Conservation (phyloP, 78 protist genomes). For the Dictyostelium brefeldianum region DNA sequence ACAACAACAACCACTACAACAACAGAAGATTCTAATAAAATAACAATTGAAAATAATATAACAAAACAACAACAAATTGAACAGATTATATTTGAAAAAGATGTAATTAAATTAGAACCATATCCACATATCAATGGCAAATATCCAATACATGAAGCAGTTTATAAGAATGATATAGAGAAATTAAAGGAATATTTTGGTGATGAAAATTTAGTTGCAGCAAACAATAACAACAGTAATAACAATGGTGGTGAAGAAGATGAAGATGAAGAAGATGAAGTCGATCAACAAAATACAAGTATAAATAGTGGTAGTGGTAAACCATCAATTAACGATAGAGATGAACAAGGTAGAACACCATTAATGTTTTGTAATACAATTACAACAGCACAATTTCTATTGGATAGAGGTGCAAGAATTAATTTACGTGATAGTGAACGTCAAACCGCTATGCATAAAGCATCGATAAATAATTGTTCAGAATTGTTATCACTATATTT, state of each 20-base stretch:
- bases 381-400: conserved; percentile 9
- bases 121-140: conserved; percentile 38
- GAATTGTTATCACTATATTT: conserved; percentile 29
- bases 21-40: neutral
- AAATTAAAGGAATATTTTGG: conserved; percentile 16
- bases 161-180: conserved; percentile 48
- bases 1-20: neutral
- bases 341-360: conserved; percentile 64
- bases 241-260: conserved; percentile 38
- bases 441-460: conserved; percentile 75
- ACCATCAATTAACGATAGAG: conserved; percentile 53
- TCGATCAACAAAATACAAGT: conserved; percentile 3
- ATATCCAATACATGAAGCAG: conserved; percentile 72
- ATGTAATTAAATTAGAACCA: conserved; percentile 22
- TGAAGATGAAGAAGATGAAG: conserved; percentile 38
- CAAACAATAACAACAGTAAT: neutral
- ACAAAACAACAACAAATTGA: neutral
- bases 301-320: conserved; percentile 16
- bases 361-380: conserved; percentile 45
- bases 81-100: neutral
- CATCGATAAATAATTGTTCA: neutral
- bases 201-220: conserved; percentile 6
- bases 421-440: conserved; percentile 68
- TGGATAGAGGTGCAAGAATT: conserved; percentile 40
- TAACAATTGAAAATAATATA: neutral